Conservation (phyloP, 129 eudicot genomes). For the Pittosporum tobira region DNA sequence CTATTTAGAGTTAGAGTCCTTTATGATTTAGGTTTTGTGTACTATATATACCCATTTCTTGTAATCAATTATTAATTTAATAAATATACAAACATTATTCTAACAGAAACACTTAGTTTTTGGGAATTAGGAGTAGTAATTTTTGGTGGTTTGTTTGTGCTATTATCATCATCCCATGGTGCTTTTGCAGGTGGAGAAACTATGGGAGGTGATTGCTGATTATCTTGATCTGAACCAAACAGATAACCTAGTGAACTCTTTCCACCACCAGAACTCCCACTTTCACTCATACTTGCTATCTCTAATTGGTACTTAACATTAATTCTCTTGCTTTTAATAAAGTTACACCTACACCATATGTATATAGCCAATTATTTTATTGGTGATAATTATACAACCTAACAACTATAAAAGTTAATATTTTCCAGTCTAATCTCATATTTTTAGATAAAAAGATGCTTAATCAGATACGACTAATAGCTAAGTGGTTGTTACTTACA, state of each 20-base stretch:
- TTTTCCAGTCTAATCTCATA: not conserved
- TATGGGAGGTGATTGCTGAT: not conserved
- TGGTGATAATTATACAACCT: too few relatives aligned
- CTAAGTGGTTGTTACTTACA: too few relatives aligned
- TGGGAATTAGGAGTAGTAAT: not conserved
- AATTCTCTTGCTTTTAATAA: too few relatives aligned
- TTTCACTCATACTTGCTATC: slow-evolving; percentile 12
- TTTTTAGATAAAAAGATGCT: too few relatives aligned
- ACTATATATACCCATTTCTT: too few relatives aligned
- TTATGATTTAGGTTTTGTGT: too few relatives aligned
- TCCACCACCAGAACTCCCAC: slow-evolving; percentile 19
- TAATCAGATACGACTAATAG: too few relatives aligned
- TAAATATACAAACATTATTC: too few relatives aligned
- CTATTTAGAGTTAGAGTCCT: too few relatives aligned
- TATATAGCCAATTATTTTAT: too few relatives aligned
- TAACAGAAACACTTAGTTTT: slow-evolving; percentile 5
- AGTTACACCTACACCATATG: too few relatives aligned
- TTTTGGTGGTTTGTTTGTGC: slow-evolving; percentile 1
- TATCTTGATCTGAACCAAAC: slow-evolving; percentile 16
- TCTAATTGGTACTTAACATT: not conserved
- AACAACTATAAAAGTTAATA: not conserved
- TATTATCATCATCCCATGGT: slow-evolving; percentile 3
- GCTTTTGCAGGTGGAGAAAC: not conserved
- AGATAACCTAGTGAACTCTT: slow-evolving; percentile 19
- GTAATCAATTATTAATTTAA: too few relatives aligned